Evolutionary conservation across 169 alveolate genomes (phyloP).

Genomic region (Cryptosporidium ubiquitum): DNA sequence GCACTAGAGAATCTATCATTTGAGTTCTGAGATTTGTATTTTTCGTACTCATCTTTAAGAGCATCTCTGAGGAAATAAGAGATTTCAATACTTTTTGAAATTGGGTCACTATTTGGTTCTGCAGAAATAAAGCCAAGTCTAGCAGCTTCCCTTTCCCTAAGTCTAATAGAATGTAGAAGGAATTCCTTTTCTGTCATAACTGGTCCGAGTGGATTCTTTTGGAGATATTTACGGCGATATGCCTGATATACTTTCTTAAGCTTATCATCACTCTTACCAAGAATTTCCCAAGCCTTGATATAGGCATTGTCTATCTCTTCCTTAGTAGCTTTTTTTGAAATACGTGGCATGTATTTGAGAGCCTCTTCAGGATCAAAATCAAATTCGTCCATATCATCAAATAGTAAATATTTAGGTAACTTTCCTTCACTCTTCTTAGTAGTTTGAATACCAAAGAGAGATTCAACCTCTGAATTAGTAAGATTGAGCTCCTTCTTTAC

Average conservation of each 20-base stretch:
- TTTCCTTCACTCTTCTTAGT: conserved; percentile 2
- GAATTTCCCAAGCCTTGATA: conserved; percentile 55
- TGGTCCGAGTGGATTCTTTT: conserved; percentile 71
- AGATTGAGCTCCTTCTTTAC: conserved; percentile 12
- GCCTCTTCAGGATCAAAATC: conserved; percentile 69
- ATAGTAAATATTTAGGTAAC: conserved; percentile 30
- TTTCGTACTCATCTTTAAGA: conserved; percentile 1
- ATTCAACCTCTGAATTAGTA: conserved; percentile 1
- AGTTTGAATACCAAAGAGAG: conserved; percentile 4
- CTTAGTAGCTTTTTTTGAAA: conserved; percentile 23
- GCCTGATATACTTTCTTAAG: conserved; percentile 3
- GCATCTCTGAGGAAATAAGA: conserved; percentile 23
- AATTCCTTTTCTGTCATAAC: conserved; percentile 53
- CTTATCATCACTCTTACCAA: conserved; percentile 41
- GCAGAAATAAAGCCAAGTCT: not conserved
- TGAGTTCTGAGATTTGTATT: conserved; percentile 14
- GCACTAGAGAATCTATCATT: not conserved
- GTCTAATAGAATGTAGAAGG: not conserved
- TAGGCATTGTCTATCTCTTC: conserved; percentile 30
- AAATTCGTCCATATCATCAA: conserved; percentile 61
- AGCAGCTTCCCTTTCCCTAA: conserved; percentile 26
- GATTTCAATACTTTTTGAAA: not conserved
- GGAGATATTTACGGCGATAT: conserved; percentile 18
- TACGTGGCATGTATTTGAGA: conserved; percentile 65
- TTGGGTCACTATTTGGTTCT: not conserved